Base-by-base conservation (phyloP, 768 basidiomycete species). In the Amanita subjunquillea region DNA sequence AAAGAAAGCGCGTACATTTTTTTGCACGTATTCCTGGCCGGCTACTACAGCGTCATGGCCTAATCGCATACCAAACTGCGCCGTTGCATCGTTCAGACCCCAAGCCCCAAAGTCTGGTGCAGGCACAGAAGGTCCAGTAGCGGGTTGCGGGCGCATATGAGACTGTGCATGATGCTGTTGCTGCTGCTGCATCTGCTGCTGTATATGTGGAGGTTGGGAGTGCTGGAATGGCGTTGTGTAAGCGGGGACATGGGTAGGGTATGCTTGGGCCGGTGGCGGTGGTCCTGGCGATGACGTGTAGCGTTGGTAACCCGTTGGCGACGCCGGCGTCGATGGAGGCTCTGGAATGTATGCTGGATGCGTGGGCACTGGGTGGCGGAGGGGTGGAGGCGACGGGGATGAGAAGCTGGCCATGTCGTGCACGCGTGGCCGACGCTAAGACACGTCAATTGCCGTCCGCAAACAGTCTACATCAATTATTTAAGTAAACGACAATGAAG, bases 61-160 rank as follows among this genome's bases (percentile, higher is more conserved):
- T 29, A 98, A 80, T 65, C 97, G 95, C 80, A 98, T 90, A 20
- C 95, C 91, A 63, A 99, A 85, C 65, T 94, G 87, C 0, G 96
- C 90, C 2, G 96, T 97, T 8, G 91, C 83, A 61, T 90, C 90
- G 66, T 96, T 86, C 68, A 98, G 76, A 0, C 89, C 87, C 87
- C 87, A 90, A 12, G 84, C 82, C 8, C 74, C 75, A 58, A 85
- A 86, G 61, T 83, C 72, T 1, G 73, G 68, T 38, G 61, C 58
- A 17, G 61, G 64, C 39, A 63, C 54, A 32, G 67, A 71, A 7
- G 72, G 60, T 7, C 46, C 58, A 25, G 51, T 52, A 12, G 65
- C 65, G 32, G 58, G 66, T 37, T 58, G 64, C 30, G 66, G 70
- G 30, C 68, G 61, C 53, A 50, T 39, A 29, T 67, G 63, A 36